Base-by-base conservation (phyloP, 768 basidiomycete species). In the Dioszegia aurantiaca region DNA sequence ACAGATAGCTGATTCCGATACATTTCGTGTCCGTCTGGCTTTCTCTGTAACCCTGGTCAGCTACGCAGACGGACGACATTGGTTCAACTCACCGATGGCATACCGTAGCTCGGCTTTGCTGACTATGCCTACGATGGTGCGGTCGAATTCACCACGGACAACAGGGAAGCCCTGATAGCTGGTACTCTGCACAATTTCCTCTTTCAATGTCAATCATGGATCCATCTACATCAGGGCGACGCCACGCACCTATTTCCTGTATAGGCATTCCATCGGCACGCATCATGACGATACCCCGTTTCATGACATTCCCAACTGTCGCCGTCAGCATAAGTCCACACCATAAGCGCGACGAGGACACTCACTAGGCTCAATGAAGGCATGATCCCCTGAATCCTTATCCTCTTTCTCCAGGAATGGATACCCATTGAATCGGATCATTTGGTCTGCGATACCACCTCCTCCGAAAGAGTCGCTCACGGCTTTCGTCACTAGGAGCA, bases 361-460 rank as follows among this genome's bases (percentile, higher is more conserved):
- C 85, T 54, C 67, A 95, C 94, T 90, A 48, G 90, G 84, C 43
- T 91, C 88, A 72, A 94, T 86, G 70, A 89, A 93, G 0, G 89
- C 86, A 53, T 53, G 51, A 68, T 90, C 87, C 31, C 61, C 69
- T 40, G 71, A 74, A 58, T 78, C 77, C 55, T 74, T 74, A 56
- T 95, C 91, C 60, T 95, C 90, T 70, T 93, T 93, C 78, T 97
- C 94, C 59, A 99, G 79, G 81, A 93, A 92, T 0, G 95, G 95
- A 78, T 87, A 98, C 9, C 93, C 94, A 72, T 95, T 98, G 79
- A 99, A 94, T 17, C 86, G 83, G 68, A 99, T 99, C 83, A 87
- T 90, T 69, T 95, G 90, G 62, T 99, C 95, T 3, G 95, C 92
- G 63, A 99, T 97, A 1, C 95, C 95, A 42, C 83, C 88, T 6